Evolutionary conservation across 148 eudicot genomes (phyloP).

Genomic region (Diospyros kaki): DNA sequence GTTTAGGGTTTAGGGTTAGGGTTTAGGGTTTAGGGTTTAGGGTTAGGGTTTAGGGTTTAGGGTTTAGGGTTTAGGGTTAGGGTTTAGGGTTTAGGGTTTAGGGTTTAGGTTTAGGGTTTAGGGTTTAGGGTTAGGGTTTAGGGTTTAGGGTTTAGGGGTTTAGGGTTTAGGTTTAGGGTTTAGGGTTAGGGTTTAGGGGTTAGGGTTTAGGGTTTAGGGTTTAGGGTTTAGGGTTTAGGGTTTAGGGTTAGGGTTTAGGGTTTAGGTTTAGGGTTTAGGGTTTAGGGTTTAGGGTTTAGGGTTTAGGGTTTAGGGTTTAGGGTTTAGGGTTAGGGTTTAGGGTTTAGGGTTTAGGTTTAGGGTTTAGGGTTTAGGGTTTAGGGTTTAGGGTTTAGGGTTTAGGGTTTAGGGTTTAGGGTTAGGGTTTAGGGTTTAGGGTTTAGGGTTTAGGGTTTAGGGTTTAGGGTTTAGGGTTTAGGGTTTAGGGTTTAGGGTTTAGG

Average conservation of each 20-base stretch:
- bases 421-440: slow-evolving; percentile 1
- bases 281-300: slow-evolving; percentile 12
- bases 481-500: slow-evolving; percentile 8
- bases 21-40: slow-evolving; percentile 9
- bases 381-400: slow-evolving; percentile 12
- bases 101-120: slow-evolving; percentile 1
- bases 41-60: not conserved
- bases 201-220: not conserved
- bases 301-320: slow-evolving; percentile 10
- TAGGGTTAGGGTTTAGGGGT: no score
- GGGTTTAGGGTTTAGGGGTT: no score
- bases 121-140: not conserved
- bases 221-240: slow-evolving; percentile 10
- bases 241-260: slow-evolving; percentile 1
- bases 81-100: slow-evolving; percentile 12
- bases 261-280: slow-evolving; percentile 11
- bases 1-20: no score
- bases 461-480: slow-evolving; percentile 10
- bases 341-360: slow-evolving; percentile 10
- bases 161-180: no score
- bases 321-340: slow-evolving; percentile 7
- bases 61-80: slow-evolving; percentile 9
- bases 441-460: slow-evolving; percentile 12
- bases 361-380: slow-evolving; percentile 12
- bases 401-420: slow-evolving; percentile 10